phyloP scores from a whole-genome alignment of 2,329 filamentous ascomycete species.

The Ceratocystis eucalypticola region DNA sequence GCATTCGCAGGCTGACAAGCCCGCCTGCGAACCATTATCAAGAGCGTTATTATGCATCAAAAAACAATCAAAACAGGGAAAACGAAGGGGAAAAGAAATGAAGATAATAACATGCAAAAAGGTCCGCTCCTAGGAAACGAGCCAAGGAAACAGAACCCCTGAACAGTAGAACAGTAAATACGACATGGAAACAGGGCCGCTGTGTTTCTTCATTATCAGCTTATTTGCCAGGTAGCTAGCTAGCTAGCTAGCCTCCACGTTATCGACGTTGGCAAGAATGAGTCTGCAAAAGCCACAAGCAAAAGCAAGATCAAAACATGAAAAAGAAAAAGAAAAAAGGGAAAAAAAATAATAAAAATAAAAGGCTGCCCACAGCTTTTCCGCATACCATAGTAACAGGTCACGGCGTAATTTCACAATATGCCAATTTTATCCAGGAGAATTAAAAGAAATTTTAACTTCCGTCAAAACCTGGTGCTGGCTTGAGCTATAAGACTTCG shows the following conservation, averaged over 20 bases:
- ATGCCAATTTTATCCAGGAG: background rate
- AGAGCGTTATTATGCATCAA: background rate
- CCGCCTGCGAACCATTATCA: background rate
- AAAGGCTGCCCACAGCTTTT: background rate
- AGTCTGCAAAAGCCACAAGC: background rate
- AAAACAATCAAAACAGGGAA: background rate
- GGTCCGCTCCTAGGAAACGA: background rate
- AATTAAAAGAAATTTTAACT: background rate
- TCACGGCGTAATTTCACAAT: background rate
- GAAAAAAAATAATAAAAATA: background rate
- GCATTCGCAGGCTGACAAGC: background rate
- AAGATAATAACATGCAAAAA: too few species aligned
- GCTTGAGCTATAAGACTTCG: conserved; percentile 5
- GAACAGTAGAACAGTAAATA: background rate
- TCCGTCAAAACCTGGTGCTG: conserved; percentile 4
- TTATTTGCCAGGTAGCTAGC: too few species aligned
- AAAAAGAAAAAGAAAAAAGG: background rate
- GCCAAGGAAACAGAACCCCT: background rate
- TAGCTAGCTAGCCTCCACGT: too few species aligned
- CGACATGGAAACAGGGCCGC: too few species aligned
- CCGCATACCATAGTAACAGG: background rate
- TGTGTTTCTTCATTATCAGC: too few species aligned
- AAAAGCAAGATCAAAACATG: background rate
- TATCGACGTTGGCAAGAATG: too few species aligned
- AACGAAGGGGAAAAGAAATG: background rate